Evolutionary conservation across 2,329 filamentous ascomycete species (phyloP).

Genomic region (Elsinoe ampelina): DNA sequence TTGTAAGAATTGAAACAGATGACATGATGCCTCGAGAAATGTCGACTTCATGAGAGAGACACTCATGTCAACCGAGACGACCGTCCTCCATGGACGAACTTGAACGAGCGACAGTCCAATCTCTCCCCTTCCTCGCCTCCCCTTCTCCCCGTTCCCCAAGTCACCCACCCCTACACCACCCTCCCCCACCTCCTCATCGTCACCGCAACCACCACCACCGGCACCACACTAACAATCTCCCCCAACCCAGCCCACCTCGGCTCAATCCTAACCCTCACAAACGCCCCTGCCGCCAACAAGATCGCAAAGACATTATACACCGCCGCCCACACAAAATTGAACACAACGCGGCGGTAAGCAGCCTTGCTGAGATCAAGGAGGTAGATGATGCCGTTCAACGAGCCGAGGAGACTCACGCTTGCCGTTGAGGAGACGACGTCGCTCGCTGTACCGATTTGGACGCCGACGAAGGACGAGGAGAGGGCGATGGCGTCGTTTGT

Average conservation of each 20-base stretch:
- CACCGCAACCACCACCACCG: slow-evolving; percentile 53
- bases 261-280: slow-evolving; percentile 47
- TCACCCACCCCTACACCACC: neutral
- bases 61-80: no score
- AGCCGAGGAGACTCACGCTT: slow-evolving; percentile 51
- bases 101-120: neutral
- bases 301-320: slow-evolving; percentile 63
- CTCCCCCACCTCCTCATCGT: slow-evolving; percentile 9
- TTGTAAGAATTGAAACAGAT: neutral
- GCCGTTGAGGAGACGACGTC: slow-evolving; percentile 60
- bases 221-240: slow-evolving; percentile 64
- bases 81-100: neutral
- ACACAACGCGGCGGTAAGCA: slow-evolving; percentile 35
- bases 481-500: slow-evolving; percentile 71
- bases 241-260: slow-evolving; percentile 60
- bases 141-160: no score
- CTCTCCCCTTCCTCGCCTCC: no score
- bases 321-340: slow-evolving; percentile 63
- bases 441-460: slow-evolving; percentile 55
- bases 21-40: no score
- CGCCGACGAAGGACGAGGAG: slow-evolving; percentile 59
- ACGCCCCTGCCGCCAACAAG: slow-evolving; percentile 56
- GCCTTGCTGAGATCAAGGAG: slow-evolving; percentile 46
- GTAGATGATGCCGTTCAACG: slow-evolving; percentile 47
- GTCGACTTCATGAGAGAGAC: neutral